Evolutionary conservation across 176 grass and related monocot species (phyloP), one percentile per base, ranked within the genome.

Genomic region (Tillandsia fasciculata): DNA sequence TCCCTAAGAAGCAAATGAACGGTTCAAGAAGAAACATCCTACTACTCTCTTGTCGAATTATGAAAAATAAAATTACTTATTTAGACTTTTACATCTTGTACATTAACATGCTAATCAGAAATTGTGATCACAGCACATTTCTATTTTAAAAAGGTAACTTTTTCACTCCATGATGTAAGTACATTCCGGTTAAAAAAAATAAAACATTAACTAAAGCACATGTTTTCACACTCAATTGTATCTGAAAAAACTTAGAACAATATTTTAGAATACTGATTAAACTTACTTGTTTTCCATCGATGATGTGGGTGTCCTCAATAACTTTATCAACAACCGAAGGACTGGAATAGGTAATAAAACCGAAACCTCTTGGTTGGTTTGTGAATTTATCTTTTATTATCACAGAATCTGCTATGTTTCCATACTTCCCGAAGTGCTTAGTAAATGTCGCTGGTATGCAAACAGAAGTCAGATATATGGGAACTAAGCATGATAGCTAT

Each of bases 321-420:
- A 96, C 86, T 81, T 78, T 90, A 72, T 96, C 83, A 64, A 90
- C 86, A 68, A 83, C 74, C 59, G 79, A 74, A 71, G 93, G 83
- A 72, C 92, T 59, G 42, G 84, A 82, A 85, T 87, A 96, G 28
- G 93, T 96, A 75, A 96, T 84, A 75, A 96, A 96, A 71, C 93
- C 93, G 79, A 96, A 96, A 26, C 89, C 92, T 77, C 93, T 83
- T 11, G 93, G 88, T 79, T 92, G 86, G 57, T 79, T 81, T 53
- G 89, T 96, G 61, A 74, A 63, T 79, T 82, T 91, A 78, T 96
- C 84, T 64, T 84, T 92, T 86, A 92, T 96, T 82, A 96, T 96
- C 64, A 96, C 87, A 23, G 80, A 80, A 81, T 96, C 93, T 73
- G 92, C 63, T 77, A 96, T 89, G 72, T 84, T 76, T 18, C 93